Base-by-base conservation (phyloP, 768 basidiomycete genomes). In the Boletus eberwhitei region DNA sequence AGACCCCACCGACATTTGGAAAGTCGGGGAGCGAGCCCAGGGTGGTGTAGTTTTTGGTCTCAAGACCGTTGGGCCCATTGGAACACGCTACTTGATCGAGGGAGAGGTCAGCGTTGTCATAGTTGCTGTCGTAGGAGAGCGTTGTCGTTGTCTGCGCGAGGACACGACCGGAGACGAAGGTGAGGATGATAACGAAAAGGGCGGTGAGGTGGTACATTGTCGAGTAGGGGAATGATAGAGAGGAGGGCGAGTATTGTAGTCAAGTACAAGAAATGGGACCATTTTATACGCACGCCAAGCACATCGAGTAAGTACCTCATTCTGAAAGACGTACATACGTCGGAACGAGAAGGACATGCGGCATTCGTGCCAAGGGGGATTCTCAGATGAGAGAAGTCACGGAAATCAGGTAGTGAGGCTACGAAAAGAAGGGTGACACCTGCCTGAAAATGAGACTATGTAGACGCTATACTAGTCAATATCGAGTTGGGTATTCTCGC, bases 61-160 rank as follows among this genome's bases (percentile, higher is more conserved):
- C 50, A 9, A 78, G 63, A 22, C 77, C 77, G 54, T 76, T 64
- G 12, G 57, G 0, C 1, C 76, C 77, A 47, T 68, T 55, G 13
- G 77, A 77, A 59, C 76, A 77, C 4, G 75, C 67, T 16, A 76
- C 70, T 0, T 51, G 45, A 50, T 42, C 12, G 44, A 76, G 68
- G 38, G 69, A 60, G 45, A 64, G 64, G 46, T 1, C 1, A 5
- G 31, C 29, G 44, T 70, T 61, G 59, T 74, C 76, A 53, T 77
- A 78, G 8, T 52, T 66, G 22, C 36, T 40, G 64, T 78, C 77
- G 40, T 67, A 77, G 9, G 75, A 61, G 43, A 77, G 70, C 6
- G 70, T 66, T 39, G 53, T 32, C 32, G 48, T 5, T 4, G 56
- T 55, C 57, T 69, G 64, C 11, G 70, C 62, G 48, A 55, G 47